Evolutionary conservation across 2,329 filamentous ascomycete genomes (phyloP).

Genomic region (Blastomyces parvus): DNA sequence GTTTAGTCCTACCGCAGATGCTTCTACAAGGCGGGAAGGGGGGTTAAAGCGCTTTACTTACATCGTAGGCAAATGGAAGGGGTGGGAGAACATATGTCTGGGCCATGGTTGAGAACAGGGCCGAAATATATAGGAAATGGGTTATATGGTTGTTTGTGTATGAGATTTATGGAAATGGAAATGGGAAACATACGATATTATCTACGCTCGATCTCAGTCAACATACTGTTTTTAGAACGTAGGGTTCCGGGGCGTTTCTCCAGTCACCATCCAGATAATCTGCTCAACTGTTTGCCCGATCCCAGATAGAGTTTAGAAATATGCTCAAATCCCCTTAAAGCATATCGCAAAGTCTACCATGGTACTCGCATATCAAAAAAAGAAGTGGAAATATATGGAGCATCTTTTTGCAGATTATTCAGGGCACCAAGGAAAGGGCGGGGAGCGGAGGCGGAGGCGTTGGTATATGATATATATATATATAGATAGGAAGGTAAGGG

Average conservation of each 20-base stretch:
- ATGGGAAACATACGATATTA: not conserved
- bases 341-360: not conserved
- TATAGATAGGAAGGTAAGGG: not conserved
- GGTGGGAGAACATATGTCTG: slow-evolving; percentile 51
- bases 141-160: not conserved
- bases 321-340: not conserved
- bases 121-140: not conserved
- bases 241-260: not conserved
- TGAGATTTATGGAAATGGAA: not conserved
- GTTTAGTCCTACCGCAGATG: not conserved
- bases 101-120: slow-evolving; percentile 2
- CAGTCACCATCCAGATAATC: not conserved
- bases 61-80: slow-evolving; percentile 62
- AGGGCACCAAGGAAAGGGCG: not conserved
- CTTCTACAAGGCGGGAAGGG: not conserved
- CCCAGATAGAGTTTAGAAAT: not conserved
- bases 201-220: not conserved
- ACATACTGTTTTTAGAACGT: not conserved
- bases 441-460: not conserved
- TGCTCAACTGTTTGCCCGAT: not conserved
- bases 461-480: not conserved
- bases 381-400: not conserved
- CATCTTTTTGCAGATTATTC: not conserved
- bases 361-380: not conserved
- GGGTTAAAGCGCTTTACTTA: slow-evolving; percentile 34